phyloP scores from a whole-genome alignment of 2,329 filamentous ascomycete genomes.

The Plenodomus tracheiphilus region DNA sequence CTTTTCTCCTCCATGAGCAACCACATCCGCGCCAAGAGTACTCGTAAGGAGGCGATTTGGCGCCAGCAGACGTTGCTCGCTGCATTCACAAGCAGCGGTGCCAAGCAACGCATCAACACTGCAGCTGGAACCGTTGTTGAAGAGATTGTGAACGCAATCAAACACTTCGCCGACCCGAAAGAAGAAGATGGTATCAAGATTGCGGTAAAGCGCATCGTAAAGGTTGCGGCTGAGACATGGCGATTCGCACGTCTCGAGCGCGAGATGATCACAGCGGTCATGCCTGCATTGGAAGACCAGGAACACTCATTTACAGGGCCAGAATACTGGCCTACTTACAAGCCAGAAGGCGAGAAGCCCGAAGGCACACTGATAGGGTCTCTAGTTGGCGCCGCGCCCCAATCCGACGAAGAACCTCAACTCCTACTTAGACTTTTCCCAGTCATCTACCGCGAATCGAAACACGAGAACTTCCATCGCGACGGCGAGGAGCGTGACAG shows the following conservation, averaged over 20 bases:
- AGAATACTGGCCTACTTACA: slow-evolving; percentile 42
- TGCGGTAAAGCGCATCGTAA: slow-evolving; percentile 59
- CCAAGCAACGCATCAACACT: slow-evolving; percentile 60
- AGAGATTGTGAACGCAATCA: slow-evolving; percentile 59
- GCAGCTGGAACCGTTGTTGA: slow-evolving; percentile 60
- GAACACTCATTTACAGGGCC: slow-evolving; percentile 36
- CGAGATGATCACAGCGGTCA: slow-evolving; percentile 57
- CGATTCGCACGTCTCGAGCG: slow-evolving; percentile 60
- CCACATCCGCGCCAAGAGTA: slow-evolving; percentile 60
- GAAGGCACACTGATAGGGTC: slow-evolving; percentile 37
- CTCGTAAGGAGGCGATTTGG: slow-evolving; percentile 61
- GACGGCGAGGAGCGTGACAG: slow-evolving; percentile 50
- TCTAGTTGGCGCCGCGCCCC: slow-evolving; percentile 25
- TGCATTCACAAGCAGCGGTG: slow-evolving; percentile 59
- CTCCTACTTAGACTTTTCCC: slow-evolving; percentile 57
- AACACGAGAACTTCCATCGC: slow-evolving; percentile 48
- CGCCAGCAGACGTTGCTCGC: slow-evolving; percentile 61
- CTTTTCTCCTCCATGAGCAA: slow-evolving; percentile 59
- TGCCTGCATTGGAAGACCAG: slow-evolving; percentile 47
- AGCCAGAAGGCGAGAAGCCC: slow-evolving; percentile 36
- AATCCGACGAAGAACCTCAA: slow-evolving; percentile 41
- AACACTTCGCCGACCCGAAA: slow-evolving; percentile 56
- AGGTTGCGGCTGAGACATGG: slow-evolving; percentile 62
- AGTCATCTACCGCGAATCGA: slow-evolving; percentile 56
- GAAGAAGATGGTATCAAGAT: slow-evolving; percentile 56